phyloP scores from a whole-genome alignment of 176 grass and related monocot species.

The Zoysia japonica region DNA sequence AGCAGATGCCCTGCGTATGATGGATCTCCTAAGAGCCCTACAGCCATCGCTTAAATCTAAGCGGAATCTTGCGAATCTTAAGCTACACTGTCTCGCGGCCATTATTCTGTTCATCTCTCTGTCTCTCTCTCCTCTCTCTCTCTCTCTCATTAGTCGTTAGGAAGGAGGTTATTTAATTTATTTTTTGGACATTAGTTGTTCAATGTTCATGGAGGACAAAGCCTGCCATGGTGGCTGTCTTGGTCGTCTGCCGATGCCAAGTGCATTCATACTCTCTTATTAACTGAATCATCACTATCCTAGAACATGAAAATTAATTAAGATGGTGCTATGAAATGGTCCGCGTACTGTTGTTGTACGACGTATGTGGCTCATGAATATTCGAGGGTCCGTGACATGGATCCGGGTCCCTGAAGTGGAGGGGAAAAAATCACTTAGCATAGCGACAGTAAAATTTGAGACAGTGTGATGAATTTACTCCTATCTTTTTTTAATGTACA shows the following conservation, averaged over 20 bases:
- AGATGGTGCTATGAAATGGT: neutral
- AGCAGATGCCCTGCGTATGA: constrained; percentile 37
- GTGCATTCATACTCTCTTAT: neutral
- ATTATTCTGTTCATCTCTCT: neutral
- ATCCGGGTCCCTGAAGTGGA: no score
- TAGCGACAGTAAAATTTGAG: no score
- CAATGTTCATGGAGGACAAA: neutral
- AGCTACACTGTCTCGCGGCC: constrained; percentile 33
- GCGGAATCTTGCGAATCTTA: constrained; percentile 55
- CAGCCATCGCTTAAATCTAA: constrained; percentile 43
- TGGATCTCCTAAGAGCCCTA: constrained; percentile 54
- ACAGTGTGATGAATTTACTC: neutral
- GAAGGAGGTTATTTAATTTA: constrained; percentile 13
- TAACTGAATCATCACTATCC: neutral
- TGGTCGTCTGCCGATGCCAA: neutral
- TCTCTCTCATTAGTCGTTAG: constrained; percentile 12
- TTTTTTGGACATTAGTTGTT: neutral
- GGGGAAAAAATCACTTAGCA: no score
- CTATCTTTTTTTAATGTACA: neutral
- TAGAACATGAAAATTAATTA: neutral
- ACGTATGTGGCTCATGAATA: neutral
- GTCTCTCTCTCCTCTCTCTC: neutral
- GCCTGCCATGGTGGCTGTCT: neutral
- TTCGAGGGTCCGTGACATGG: no score
- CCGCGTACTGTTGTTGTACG: neutral